Evolutionary conservation across 768 basidiomycete species (phyloP).

Genomic region (Podaxis pistillaris): DNA sequence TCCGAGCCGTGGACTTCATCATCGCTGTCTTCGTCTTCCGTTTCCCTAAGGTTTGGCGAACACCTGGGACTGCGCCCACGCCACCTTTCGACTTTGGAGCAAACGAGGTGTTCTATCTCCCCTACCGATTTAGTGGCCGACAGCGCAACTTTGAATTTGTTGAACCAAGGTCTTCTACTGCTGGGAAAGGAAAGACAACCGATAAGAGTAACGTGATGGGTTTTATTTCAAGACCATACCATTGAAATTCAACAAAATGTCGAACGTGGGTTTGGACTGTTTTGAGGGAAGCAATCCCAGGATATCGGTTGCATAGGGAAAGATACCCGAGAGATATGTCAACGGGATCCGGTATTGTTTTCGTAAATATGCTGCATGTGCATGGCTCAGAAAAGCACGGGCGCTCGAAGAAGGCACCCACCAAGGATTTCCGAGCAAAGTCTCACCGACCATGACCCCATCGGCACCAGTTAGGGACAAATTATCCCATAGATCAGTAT

Average conservation of each 20-base stretch:
- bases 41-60: neutral
- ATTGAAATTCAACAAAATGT: conserved; percentile 68
- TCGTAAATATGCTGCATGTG: conserved; percentile 53
- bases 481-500: conserved; percentile 56
- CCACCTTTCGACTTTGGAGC: conserved; percentile 33
- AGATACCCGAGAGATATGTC: conserved; percentile 71
- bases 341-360: conserved; percentile 56
- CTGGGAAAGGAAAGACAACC: conserved; percentile 24
- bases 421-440: conserved; percentile 75
- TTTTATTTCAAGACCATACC: conserved; percentile 33
- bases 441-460: conserved; percentile 81
- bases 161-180: conserved; percentile 53
- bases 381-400: conserved; percentile 1
- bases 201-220: conserved; percentile 8
- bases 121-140: conserved; percentile 39
- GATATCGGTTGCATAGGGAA: conserved; percentile 51
- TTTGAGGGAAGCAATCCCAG: conserved; percentile 45
- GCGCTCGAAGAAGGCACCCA: conserved; percentile 26
- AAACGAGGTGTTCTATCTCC: conserved; percentile 46
- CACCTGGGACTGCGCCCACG: conserved; percentile 9
- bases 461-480: conserved; percentile 57
- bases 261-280: conserved; percentile 63
- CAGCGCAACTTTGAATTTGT: conserved; percentile 50
- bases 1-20: conserved; percentile 4
- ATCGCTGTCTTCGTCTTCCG: neutral